Percentiles rank a stretch among this genome's conserved stretches.
Evolutionary conservation across 768 basidiomycete species (phyloP).

Genomic region (Cystofilobasidium bisporidii): DNA sequence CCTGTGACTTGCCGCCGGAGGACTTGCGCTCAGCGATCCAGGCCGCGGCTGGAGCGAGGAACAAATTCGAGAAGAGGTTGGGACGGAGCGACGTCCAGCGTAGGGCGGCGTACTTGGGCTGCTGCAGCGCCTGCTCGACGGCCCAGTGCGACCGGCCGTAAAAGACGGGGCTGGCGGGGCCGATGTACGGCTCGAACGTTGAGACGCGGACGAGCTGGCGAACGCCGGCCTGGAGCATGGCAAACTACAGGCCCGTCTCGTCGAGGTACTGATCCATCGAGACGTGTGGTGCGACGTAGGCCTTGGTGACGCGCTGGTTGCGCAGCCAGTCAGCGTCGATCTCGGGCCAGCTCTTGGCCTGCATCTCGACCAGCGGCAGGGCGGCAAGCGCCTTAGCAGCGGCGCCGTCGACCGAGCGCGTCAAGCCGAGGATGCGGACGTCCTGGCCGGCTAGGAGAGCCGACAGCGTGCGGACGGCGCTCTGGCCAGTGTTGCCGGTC

Average conservation of each 20-base stretch:
- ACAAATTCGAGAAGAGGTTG: slow-evolving; percentile 17
- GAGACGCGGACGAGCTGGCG: slow-evolving; percentile 29
- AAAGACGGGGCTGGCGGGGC: slow-evolving; percentile 16
- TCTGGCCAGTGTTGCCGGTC: slow-evolving; percentile 30
- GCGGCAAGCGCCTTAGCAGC: slow-evolving; percentile 23
- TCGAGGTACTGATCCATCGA: slow-evolving; percentile 26
- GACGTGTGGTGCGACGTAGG: slow-evolving; percentile 30
- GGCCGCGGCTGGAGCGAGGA: background rate
- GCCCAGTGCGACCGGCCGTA: slow-evolving; percentile 30
- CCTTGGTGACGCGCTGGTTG: slow-evolving; percentile 17
- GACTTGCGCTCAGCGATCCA: no score
- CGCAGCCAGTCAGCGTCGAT: slow-evolving; percentile 30
- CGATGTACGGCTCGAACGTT: slow-evolving; percentile 20
- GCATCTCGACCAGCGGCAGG: slow-evolving; percentile 24
- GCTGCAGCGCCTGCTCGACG: slow-evolving; percentile 26
- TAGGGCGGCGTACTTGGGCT: slow-evolving; percentile 21
- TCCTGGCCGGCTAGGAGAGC: background rate
- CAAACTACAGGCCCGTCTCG: slow-evolving; percentile 23
- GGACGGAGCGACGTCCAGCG: slow-evolving; percentile 29
- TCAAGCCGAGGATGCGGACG: slow-evolving; percentile 28
- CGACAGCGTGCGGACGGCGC: slow-evolving; percentile 26
- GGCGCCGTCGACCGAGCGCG: slow-evolving; percentile 10
- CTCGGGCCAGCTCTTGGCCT: slow-evolving; percentile 9
- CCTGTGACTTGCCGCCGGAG: no score
- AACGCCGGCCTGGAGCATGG: slow-evolving; percentile 29